Base-by-base conservation (phyloP, 257 asterid genomes). In the Ajuga chamaepitys region DNA sequence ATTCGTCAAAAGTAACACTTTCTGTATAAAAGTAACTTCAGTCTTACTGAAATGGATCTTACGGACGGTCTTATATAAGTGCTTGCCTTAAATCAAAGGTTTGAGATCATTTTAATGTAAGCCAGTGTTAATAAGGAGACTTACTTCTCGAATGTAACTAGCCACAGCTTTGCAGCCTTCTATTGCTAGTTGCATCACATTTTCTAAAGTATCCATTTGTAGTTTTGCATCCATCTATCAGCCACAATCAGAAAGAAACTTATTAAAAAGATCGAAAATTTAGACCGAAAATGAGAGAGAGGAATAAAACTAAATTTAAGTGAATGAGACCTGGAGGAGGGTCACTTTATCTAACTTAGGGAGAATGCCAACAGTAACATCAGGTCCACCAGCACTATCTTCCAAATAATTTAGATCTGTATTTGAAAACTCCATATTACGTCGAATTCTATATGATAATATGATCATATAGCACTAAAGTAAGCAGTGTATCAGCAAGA, bases 341-440 rank as follows among this genome's bases (percentile, higher is more conserved):
- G 99, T 89, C 45, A 94, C 95, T 86, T 83, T 86, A 74, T 90
- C 97, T 68, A 90, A 67, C 83, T 86, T 94, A 5, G 97, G 95
- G 62, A 94, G 79, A 68, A 94, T 72, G 72, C 96, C 99, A 7
- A 94, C 89, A 1, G 99, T 90, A 70, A 94, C 96, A 82, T 94
- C 99, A 59, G 99, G 91, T 42, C 97, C 99, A 64, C 97, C 99
- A 70, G 96, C 97, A 63, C 96, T 88, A 78, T 94, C 99, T 76
- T 94, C 99, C 59, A 81, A 76, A 68, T 90, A 94, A 76, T 86
- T 94, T 54, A 94, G 78, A 86, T 94, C 99, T 92, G 84, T 7
- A 45, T 38, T 14, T 20, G 55, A 56, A 67, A 66, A 22, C 30
- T 20, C 22, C 8, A 38, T n/a, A 32, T 60, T 71, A 48, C n/a